A percentile compares a stretch with the other conserved stretches of the same genome.
Evolutionary conservation across 371 early-diverging fungal species (phyloP).

Genomic region (Rhizopus delemar): DNA sequence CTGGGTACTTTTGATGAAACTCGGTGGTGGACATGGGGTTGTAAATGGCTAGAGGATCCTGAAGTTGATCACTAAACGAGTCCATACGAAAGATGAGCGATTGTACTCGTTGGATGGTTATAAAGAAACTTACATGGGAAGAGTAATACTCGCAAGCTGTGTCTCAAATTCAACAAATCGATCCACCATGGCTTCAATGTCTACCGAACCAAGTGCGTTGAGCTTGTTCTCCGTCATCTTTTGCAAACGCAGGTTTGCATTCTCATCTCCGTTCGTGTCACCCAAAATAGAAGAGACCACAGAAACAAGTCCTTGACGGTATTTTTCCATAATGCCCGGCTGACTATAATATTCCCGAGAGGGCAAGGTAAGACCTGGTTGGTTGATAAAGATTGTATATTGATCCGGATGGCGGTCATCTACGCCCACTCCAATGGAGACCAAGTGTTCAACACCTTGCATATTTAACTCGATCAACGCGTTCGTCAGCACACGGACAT

Average conservation of each 20-base stretch:
- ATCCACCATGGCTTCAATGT: slow-evolving; percentile 33
- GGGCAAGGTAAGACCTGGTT: slow-evolving; percentile 51
- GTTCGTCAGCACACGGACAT: slow-evolving; percentile 7
- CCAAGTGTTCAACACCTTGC: slow-evolving; percentile 28
- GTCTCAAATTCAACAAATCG: slow-evolving; percentile 55
- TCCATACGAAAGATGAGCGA: neutral
- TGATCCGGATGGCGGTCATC: slow-evolving; percentile 50
- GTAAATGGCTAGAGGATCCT: slow-evolving; percentile 52
- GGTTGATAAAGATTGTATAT: slow-evolving; percentile 39
- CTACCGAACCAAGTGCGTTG: neutral
- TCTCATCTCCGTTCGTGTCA: neutral
- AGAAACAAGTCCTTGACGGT: slow-evolving; percentile 34
- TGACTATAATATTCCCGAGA: slow-evolving; percentile 62
- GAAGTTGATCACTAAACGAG: slow-evolving; percentile 34
- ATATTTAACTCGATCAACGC: slow-evolving; percentile 13
- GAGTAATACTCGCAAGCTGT: slow-evolving; percentile 40
- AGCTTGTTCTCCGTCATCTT: slow-evolving; percentile 16
- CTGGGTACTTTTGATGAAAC: slow-evolving; percentile 33
- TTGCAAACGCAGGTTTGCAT: slow-evolving; percentile 1
- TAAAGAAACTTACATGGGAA: slow-evolving; percentile 28
- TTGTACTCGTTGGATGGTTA: neutral
- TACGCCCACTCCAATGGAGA: slow-evolving; percentile 32
- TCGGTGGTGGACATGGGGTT: slow-evolving; percentile 47
- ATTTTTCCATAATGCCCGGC: slow-evolving; percentile 29
- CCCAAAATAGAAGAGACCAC: slow-evolving; percentile 23